Percentiles rank a stretch among this genome's conserved stretches.
These are phyloP conservation scores for Botrytis byssoidea DNA, from an alignment of 2,329 filamentous ascomycete species.

Conservation along the genomic window DNA sequence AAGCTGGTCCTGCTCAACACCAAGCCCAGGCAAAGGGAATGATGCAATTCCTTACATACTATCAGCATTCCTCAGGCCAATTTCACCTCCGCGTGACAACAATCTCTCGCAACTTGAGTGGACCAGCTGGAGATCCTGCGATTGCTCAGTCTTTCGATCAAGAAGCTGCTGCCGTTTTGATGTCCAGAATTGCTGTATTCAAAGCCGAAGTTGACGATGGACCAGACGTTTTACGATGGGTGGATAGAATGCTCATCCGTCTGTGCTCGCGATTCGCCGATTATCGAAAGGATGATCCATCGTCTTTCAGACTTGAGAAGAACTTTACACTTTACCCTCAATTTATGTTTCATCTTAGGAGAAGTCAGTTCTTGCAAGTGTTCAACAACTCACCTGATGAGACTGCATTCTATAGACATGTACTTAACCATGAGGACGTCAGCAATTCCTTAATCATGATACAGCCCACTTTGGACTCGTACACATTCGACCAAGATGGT, in stretches of 20 bases:
- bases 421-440: slow-evolving; percentile 95
- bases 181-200: slow-evolving; percentile 99
- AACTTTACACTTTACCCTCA: slow-evolving; percentile 99
- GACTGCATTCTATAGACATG: slow-evolving; percentile 97
- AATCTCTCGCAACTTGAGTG: slow-evolving; percentile 84
- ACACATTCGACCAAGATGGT: slow-evolving; percentile 94
- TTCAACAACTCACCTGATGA: slow-evolving; percentile 99
- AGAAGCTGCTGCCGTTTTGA: slow-evolving; percentile 93
- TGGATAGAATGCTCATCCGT: slow-evolving; percentile 96
- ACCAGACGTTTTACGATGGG: slow-evolving; percentile 96
- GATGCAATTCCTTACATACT: slow-evolving; percentile 98
- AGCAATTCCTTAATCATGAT: slow-evolving; percentile 98
- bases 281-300: slow-evolving; percentile 96
- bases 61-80: slow-evolving; percentile 94
- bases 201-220: slow-evolving; percentile 98
- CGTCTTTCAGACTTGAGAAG: slow-evolving; percentile 94
- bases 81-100: slow-evolving; percentile 96
- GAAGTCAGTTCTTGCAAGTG: slow-evolving; percentile 96
- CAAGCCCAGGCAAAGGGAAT: slow-evolving; percentile 88
- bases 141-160: slow-evolving; percentile 98
- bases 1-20: slow-evolving; percentile 81
- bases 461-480: slow-evolving; percentile 94
- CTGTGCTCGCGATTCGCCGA: slow-evolving; percentile 96
- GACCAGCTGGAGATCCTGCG: slow-evolving; percentile 88
- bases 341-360: slow-evolving; percentile 98